Evolutionary conservation across 805 yeast genomes (phyloP).

Genomic region (Pichia californica): DNA sequence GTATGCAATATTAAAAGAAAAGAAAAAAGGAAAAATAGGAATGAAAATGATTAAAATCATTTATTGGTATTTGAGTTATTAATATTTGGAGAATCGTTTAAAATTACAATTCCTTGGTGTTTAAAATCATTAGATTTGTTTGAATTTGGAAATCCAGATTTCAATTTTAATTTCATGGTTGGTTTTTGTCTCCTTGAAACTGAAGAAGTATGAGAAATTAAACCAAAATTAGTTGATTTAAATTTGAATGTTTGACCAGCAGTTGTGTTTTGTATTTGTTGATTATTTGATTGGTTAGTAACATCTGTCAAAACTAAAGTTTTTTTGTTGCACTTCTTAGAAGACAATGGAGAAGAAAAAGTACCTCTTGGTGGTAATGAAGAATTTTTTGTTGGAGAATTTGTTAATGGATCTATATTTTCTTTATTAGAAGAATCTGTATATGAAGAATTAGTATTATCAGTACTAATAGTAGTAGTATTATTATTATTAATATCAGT

Average conservation of each 20-base stretch:
- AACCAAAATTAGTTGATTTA: conserved; percentile 28
- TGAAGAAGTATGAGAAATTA: conserved; percentile 25
- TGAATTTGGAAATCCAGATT: not conserved
- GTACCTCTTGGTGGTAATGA: conserved; percentile 11
- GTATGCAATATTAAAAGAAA: no score
- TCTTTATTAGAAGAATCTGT: no score
- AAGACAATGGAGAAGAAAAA: conserved; percentile 7
- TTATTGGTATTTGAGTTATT: not conserved
- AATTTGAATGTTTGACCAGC: conserved; percentile 30
- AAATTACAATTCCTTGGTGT: not conserved
- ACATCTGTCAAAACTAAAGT: conserved; percentile 6
- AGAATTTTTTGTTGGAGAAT: not conserved
- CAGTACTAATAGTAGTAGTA: no score
- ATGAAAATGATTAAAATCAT: not conserved
- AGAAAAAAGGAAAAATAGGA: no score
- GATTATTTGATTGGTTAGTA: conserved; percentile 11
- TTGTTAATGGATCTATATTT: not conserved
- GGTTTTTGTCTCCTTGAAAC: conserved; percentile 27
- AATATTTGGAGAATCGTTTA: not conserved
- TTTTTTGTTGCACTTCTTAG: conserved; percentile 1
- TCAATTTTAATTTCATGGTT: conserved; percentile 21
- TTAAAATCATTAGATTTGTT: not conserved
- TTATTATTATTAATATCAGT: no score
- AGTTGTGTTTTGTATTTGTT: not conserved
- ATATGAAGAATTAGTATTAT: no score